phyloP scores from a whole-genome alignment of 208 protist genomes.

The Crithidia sp. region DNA sequence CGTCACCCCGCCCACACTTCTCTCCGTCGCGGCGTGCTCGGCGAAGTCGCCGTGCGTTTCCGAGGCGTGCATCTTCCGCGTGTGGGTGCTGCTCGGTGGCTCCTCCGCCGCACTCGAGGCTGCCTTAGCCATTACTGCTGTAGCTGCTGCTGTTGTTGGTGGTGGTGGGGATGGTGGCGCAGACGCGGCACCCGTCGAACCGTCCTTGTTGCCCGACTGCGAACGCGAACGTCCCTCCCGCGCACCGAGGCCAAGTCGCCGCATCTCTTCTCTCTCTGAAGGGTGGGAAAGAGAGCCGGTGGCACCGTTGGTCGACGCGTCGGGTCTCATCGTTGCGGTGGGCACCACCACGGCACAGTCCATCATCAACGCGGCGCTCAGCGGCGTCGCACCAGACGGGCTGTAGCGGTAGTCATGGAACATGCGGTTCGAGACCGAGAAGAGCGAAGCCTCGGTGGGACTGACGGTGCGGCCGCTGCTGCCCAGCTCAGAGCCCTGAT shows the following conservation, averaged over 20 bases:
- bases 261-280: background rate
- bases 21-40: background rate
- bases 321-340: background rate
- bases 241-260: background rate
- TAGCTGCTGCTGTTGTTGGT: background rate
- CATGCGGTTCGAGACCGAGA: background rate
- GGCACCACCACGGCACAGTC: background rate
- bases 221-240: background rate
- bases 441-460: background rate
- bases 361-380: conserved; percentile 1
- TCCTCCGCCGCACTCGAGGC: too few relatives aligned
- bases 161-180: background rate
- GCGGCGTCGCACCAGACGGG: background rate
- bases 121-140: too few relatives aligned
- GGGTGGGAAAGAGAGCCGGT: background rate
- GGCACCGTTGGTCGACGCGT: background rate
- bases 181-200: background rate
- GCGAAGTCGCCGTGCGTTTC: background rate
- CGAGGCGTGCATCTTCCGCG: background rate
- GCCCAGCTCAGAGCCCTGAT: background rate
- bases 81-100: too few relatives aligned
- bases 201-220: background rate
- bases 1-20: background rate
- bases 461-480: conserved; percentile 2
- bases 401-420: background rate